Base-by-base conservation (phyloP, 2,329 filamentous ascomycete species). In the Xylaria arbuscula region DNA sequence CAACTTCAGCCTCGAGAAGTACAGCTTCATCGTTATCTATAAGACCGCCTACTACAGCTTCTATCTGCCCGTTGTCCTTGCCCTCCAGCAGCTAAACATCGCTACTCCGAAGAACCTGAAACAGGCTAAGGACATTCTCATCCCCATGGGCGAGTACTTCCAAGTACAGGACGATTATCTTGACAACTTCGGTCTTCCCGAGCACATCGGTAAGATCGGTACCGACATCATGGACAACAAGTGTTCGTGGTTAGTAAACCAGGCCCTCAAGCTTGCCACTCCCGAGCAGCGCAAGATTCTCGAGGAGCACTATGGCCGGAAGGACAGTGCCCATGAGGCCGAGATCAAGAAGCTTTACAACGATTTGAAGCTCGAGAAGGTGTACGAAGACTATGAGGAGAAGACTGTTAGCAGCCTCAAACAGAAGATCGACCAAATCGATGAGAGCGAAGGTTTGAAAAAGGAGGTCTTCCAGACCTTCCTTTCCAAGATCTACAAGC, bases 181-280 rank as follows among this genome's bases (percentile, higher is more conserved):
- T 62, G 96, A 99, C 86, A 97, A 97, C 84, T 99, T 96, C 78
- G 96, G 95, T 76, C 90, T 95, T 75, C 94, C 96, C 47, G 89
- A 93, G 77, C 89, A 94, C 78, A 96, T 99, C 80, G 96, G 96
- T 82, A 99, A 99, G 89, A 97, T 98, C 73, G 96, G 96, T 73
- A 99, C 96, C 69, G 96, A 99, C 78, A 99, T 99, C 81, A 91
- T 94, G 87, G 96, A 99, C 85, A 99, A 99, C 89, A 99, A 99
- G 88, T 99, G 96, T 87, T 97, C 93, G 50, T 99, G 96, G 96
- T 85, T 99, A 68, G 88, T 99, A 82, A 99, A 99, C 87, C 91
- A 97, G 83, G 96, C 96, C 55, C 86, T 99, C 68, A 87, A 90
- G 80, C 87, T 91, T 70, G 92, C 89, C 72, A 94, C 88, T 1